phyloP scores from a whole-genome alignment of 2,329 filamentous ascomycete genomes.

The Cordyceps militaris region DNA sequence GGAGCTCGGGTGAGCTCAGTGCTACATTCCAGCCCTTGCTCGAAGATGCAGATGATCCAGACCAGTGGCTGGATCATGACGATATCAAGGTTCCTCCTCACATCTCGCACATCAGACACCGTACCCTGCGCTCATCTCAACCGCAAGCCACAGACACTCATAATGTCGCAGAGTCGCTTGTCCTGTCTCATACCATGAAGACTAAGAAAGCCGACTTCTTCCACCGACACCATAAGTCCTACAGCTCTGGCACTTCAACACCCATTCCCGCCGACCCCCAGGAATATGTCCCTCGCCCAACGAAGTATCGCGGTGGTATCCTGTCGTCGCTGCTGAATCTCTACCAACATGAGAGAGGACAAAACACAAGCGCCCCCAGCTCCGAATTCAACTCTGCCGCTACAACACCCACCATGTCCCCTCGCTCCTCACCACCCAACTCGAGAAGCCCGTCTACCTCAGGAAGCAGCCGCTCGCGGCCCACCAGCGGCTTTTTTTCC shows the following conservation, averaged over 20 bases:
- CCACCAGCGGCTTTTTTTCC: constrained; percentile 34
- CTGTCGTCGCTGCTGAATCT: constrained; percentile 66
- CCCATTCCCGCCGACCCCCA: constrained; percentile 35
- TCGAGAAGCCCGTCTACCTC: constrained; percentile 34
- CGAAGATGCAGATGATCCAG: constrained; percentile 24
- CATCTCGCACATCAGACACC: constrained; percentile 16
- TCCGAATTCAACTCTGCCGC: constrained; percentile 32
- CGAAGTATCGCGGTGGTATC: constrained; percentile 65
- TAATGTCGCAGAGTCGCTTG: constrained; percentile 28
- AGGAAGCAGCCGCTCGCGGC: constrained; percentile 27
- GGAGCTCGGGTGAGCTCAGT: constrained; percentile 27
- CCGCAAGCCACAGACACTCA: constrained; percentile 20
- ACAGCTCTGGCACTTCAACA: constrained; percentile 30
- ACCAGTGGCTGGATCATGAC: constrained; percentile 16
- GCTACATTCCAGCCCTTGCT: constrained; percentile 28
- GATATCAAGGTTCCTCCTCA: constrained; percentile 12
- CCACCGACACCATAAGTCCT: constrained; percentile 19
- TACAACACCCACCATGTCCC: constrained; percentile 34
- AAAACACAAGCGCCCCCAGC: constrained; percentile 24
- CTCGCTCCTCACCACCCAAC: constrained; percentile 33
- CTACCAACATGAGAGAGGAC: constrained; percentile 45
- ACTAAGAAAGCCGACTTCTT: constrained; percentile 26
- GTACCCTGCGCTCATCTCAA: constrained; percentile 19
- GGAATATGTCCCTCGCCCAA: constrained; percentile 58
- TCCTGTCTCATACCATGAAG: constrained; percentile 27